Base-by-base conservation (phyloP, 768 basidiomycete genomes). In the Peribolospora baueri region DNA sequence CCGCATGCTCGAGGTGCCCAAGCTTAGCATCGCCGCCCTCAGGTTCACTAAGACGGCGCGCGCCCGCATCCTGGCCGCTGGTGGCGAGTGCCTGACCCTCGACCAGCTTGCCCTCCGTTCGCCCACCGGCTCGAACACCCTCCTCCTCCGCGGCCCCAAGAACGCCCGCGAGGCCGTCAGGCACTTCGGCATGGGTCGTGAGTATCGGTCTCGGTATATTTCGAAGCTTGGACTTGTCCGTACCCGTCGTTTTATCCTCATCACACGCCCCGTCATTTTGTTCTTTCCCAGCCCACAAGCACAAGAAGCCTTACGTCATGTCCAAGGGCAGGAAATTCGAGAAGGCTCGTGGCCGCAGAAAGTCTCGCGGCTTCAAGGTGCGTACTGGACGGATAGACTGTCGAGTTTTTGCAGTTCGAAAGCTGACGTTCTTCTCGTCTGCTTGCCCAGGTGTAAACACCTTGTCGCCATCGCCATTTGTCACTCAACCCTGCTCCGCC, bases 271-370 rank as follows among this genome's bases (percentile, higher is more conserved):
- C 13, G 49, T 36, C 43, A 25, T 42, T 14, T 36, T 43, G 51
- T 52, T 6, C 53, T 25, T 7, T 45, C 38, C 2, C 25, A 38
- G 9, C 88, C 55, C 85, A 90, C 80, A 86, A 95, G 73, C 75
- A 93, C 81, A 95, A 91, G 77, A 93, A 90, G 74, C 93, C 93
- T 50, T 83, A 87, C 74, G 84, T 88, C 50, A 75, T 73, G 65
- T 88, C 86, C 68, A 93, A 91, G 75, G 91, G 93, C 59, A 84
- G 90, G 78, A 95, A 93, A 72, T 91, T 93, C 81, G 91, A 98
- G 75, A 81, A 80, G 67, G 91, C 73, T 69, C 90, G 91, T 79
- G 91, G 91, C 75, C 84, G 91, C 77, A 79, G 91, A 83, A 84
- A 86, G 78, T 88, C 85, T 55, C 82, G 82, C 71, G 86, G 84